phyloP scores from a whole-genome alignment of 371 early-diverging fungal species.

The Gilbertella persicaria region DNA sequence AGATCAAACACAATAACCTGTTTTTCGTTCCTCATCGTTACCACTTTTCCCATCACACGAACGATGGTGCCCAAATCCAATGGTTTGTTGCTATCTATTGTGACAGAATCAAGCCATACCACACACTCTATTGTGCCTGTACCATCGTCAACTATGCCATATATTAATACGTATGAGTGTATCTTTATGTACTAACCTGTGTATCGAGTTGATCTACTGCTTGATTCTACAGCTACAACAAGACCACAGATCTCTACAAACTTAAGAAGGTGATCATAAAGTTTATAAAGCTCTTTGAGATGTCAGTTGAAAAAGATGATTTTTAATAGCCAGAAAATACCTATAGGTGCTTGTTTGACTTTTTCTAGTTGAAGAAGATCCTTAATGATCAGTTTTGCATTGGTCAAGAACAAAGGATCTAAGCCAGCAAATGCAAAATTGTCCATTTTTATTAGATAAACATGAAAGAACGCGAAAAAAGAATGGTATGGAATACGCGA shows the following conservation, averaged over 20 bases:
- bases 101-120: conserved; percentile 5
- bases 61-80: conserved; percentile 12
- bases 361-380: neutral
- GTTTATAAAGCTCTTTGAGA: conserved; percentile 1
- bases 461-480: neutral
- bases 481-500: neutral
- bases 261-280: conserved; percentile 7
- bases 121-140: conserved; percentile 17
- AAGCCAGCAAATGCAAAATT: neutral
- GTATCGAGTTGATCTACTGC: neutral
- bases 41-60: conserved; percentile 7
- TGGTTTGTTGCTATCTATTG: neutral
- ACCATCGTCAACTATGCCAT: conserved; percentile 18
- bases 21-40: neutral
- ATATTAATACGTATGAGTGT: too few species aligned
- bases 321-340: neutral
- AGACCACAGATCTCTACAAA: conserved; percentile 14
- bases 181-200: neutral
- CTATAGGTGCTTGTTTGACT: neutral
- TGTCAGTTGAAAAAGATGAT: neutral
- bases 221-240: conserved; percentile 9
- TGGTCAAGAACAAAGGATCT: conserved; percentile 5
- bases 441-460: neutral
- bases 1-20: conserved; percentile 9
- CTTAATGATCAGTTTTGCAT: conserved; percentile 10